These are phyloP conservation scores for Glomus cerebriforme DNA, from an alignment of 192 early-diverging fungal genomes.

Conservation along the genomic window DNA sequence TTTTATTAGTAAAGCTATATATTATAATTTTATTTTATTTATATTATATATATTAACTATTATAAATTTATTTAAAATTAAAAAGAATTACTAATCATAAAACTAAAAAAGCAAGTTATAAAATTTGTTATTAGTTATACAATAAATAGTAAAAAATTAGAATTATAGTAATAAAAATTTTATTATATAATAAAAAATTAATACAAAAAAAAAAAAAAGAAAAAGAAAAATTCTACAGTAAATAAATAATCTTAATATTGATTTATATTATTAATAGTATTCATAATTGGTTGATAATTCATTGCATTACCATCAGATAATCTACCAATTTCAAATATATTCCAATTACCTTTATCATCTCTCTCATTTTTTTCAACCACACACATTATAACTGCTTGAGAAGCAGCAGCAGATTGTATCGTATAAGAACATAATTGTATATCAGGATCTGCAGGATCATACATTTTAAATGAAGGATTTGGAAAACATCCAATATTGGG, in stretches of 20 bases:
- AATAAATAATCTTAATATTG: not conserved
- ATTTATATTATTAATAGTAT: not conserved
- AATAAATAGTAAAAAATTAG: too few relatives aligned
- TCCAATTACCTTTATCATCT: not conserved
- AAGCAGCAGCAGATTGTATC: not conserved
- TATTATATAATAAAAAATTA: too few relatives aligned
- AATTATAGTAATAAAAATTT: too few relatives aligned
- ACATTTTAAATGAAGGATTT: conserved; percentile 26
- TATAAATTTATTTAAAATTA: too few relatives aligned
- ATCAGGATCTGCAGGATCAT: not conserved
- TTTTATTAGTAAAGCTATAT: too few relatives aligned
- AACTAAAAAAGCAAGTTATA: too few relatives aligned
- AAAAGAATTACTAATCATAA: too few relatives aligned
- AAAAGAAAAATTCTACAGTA: too few relatives aligned
- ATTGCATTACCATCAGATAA: conserved; percentile 23
- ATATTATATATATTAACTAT: too few relatives aligned
- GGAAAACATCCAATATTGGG: conserved; percentile 17
- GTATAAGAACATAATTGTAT: conserved; percentile 21
- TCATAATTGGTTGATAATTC: conserved; percentile 29
- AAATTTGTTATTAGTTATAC: too few relatives aligned
- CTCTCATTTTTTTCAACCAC: not conserved
- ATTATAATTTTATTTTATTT: too few relatives aligned
- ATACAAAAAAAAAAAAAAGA: too few relatives aligned
- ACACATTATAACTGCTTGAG: conserved; percentile 29
- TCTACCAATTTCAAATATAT: conserved; percentile 19